Base-by-base conservation (phyloP, 495 filamentous ascomycete genomes). In the Lichenothelia convexa region DNA sequence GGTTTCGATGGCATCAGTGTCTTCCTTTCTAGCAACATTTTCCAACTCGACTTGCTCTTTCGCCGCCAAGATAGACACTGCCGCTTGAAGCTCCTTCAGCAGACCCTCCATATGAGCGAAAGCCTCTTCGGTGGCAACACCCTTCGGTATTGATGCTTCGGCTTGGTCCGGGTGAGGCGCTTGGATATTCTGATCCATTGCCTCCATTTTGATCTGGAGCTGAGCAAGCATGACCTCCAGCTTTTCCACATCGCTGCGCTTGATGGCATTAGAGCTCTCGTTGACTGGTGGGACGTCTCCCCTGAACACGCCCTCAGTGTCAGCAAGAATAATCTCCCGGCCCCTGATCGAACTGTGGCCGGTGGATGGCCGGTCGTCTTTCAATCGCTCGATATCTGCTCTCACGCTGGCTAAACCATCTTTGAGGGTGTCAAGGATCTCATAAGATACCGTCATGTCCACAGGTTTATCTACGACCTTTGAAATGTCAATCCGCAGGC, bases 1-100 rank as follows among this genome's bases (percentile, higher is more conserved):
- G 0, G 75, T 84, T 52, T 93, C 84, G 38, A 94, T 83, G n/a
- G 77, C 80, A 40, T 83, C 72, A 2, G 78, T 78, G 45, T 93
- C 83, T 40, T 87, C 79, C 47, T 80, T 83, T 30, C 71, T 74
- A 5, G 78, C 75, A 1, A 74, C 52, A 30, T 68, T 67, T 15
- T 65, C 56, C 1, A 39, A 13, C 38, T 19, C 56, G 34, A 54
- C 29, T 20, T 43, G 60, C 16, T 68, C 61, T 18, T 57, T 54
- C 30, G 55, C 44, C 24, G 55, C 50, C 18, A 73, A 49, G 4
- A 59, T 59, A 3, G 56, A 49, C 7, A 81, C 58, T 5, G 63
- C 61, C 9, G 56, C 62, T 34, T 80, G 73, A 21, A 82, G 53
- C 34, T 76, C 67, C 29, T 63, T 62, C 9, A 78, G 45, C 12